Conservation (phyloP, 495 filamentous ascomycete genomes). For the Penicillium bialowiezense region DNA sequence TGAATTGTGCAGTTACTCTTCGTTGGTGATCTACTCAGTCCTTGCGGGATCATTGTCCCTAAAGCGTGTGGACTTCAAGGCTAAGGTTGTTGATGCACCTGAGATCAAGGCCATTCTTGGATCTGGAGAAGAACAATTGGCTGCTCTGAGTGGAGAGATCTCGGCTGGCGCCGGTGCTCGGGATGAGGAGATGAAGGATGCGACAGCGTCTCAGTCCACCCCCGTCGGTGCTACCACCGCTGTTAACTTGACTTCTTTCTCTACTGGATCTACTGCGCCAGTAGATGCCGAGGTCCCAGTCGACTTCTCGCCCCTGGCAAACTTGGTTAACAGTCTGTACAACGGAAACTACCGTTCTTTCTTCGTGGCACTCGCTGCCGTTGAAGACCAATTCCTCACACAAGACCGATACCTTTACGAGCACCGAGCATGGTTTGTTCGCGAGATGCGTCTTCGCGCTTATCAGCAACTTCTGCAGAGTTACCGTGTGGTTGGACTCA, state of each 20-base stretch:
- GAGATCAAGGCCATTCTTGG: conserved; percentile 97
- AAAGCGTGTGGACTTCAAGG: conserved; percentile 97
- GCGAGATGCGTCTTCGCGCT: conserved; percentile 93
- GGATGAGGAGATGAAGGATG: conserved; percentile 78
- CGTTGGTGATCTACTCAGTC: conserved; percentile 91
- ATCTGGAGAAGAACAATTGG: conserved; percentile 78
- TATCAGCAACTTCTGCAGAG: conserved; percentile 97
- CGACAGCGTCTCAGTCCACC: conserved; percentile 48
- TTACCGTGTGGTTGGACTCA: conserved; percentile 92
- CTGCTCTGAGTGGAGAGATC: conserved; percentile 69
- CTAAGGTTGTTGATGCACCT: conserved; percentile 94
- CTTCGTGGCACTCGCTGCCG: conserved; percentile 84
- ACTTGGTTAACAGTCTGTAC: conserved; percentile 87
- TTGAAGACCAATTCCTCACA: conserved; percentile 90
- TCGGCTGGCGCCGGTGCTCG: conserved; percentile 74
- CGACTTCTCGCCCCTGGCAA: conserved; percentile 79
- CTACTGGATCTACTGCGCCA: conserved; percentile 61
- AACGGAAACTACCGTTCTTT: conserved; percentile 88
- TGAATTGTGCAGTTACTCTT: conserved; percentile 93
- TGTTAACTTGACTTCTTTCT: conserved; percentile 82
- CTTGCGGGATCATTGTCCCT: conserved; percentile 91
- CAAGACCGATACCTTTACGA: conserved; percentile 93
- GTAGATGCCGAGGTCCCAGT: conserved; percentile 71
- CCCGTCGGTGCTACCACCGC: conserved; percentile 58
- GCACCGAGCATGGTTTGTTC: conserved; percentile 92